Evolutionary conservation across 2,329 filamentous ascomycete genomes (phyloP), one percentile per base, ranked within the genome.

Genomic region (Aspergillus luchuensis): DNA sequence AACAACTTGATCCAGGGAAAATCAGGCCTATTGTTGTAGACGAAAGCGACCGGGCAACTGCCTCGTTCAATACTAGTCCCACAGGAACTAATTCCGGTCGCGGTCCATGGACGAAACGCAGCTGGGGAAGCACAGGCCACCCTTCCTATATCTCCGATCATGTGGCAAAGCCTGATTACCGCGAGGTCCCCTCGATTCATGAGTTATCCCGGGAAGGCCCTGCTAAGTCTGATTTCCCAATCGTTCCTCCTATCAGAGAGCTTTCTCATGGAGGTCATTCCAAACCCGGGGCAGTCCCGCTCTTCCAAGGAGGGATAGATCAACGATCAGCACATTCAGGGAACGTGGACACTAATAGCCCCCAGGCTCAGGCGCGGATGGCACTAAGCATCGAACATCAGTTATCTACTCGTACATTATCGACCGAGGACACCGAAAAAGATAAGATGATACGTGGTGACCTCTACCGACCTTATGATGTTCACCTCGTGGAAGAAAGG

Each of bases 391-490:
- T 79, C 58, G 77, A 79, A 47, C 74, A 76, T 50, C 76, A 78
- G 58, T 53, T 78, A 13, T 74, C 76, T 11, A 69, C 74, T 39
- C 75, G 75, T 57, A 69, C 66, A 67, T 77, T 67, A 69, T 71
- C 69, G 78, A 83, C 62, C 33, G 77, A 80, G 36, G 79, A 80
- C 43, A 89, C 88, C 1, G 91, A 97, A 72, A 95, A 95, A 76
- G 90, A 96, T 62, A 92, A 95, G 74, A 98, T 98, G 94, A 80
- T 96, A 15, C 83, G 83, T 33, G 91, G 91, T 11, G 84, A 90
- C 43, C 84, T 87, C n/a, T 98, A 92, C 76, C 88, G 88, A 62
- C 91, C 91, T 6, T 93, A 89, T 64, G 88, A 91, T 72, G 85
- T 87, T 62, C 89, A 92, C 69, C 84, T 99, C 5, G 84, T 91